Evolutionary conservation across 139 green algal species (phyloP), one percentile per base, ranked within the genome.

Genomic region (Micractinium conductrix): DNA sequence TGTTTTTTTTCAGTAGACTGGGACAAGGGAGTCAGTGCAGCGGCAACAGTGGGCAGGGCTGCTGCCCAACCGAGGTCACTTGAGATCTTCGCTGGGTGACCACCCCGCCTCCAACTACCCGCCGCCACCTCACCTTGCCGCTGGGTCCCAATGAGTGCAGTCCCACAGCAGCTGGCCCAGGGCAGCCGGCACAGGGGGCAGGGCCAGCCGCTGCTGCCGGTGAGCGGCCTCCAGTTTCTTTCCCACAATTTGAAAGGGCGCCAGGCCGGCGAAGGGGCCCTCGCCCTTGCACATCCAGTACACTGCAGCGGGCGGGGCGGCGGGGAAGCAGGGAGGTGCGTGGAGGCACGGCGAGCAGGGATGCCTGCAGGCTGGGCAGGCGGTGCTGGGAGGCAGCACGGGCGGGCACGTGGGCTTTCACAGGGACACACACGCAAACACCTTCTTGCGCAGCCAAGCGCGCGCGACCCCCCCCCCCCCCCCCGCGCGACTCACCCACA

Each of bases 241-340:
- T 24, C 63, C 63, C 63, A 84, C 65, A n/a, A 84, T 63, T n/a
- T 84, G 79, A n/a, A 74, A 63, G 14, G 63, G 79, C 43, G 79
- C 21, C 79, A 84, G 60, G 6, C 63, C 63, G 1, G 19, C 30
- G 19, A 58, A 84, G 17, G 79, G 79, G 38, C 63, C 37, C 63
- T 50, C 33, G 6, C 79, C 79, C 42, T 26, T 45, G 42, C 48
- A 75, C 63, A 84, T 43, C 44, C 63, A 78, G 79, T 50, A 84
- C 14, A 84, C 58, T 80, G 74, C 33, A 33, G 53, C 26, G 53
- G 7, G 8, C 10, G 53, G 53, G 26, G 19, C 24, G 19, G 10
- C 19, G 53, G 53, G 7, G 19, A 62, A 62, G 53, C 53, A 62
- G 53, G 53, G 8, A 62, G 2, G 53, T 19, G 53, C 10, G 53